These are phyloP conservation scores for Starmera quercuum DNA, from an alignment of 805 yeast genomes.

Conservation along the genomic window DNA sequence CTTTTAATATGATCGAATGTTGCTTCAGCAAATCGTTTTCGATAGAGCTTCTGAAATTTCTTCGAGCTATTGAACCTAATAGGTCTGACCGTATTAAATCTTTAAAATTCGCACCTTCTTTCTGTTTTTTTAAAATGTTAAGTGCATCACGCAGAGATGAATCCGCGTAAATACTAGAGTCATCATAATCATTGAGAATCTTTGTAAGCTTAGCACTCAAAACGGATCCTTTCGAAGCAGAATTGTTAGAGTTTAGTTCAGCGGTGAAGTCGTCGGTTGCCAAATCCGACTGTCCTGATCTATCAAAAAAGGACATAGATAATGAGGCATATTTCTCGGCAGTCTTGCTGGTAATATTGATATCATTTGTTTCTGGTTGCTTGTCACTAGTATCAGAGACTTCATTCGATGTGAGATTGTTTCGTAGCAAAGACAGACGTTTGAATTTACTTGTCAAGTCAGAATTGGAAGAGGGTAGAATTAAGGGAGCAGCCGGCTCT, in stretches of 20 bases:
- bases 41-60: slow-evolving; percentile 49
- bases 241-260: no score
- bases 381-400: not conserved
- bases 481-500: slow-evolving; percentile 33
- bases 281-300: slow-evolving; percentile 6
- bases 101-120: slow-evolving; percentile 11
- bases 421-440: slow-evolving; percentile 26
- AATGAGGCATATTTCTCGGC: slow-evolving; percentile 43
- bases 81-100: slow-evolving; percentile 25
- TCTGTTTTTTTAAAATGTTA: slow-evolving; percentile 25
- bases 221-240: no score
- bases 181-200: slow-evolving; percentile 24
- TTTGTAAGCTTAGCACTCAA: slow-evolving; percentile 27
- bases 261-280: slow-evolving; percentile 1
- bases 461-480: slow-evolving; percentile 28
- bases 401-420: slow-evolving; percentile 6
- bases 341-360: slow-evolving; percentile 6
- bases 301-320: slow-evolving; percentile 32
- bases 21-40: slow-evolving; percentile 53
- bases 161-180: slow-evolving; percentile 14
- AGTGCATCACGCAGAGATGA: slow-evolving; percentile 26
- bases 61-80: slow-evolving; percentile 53
- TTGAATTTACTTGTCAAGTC: slow-evolving; percentile 28
- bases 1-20: slow-evolving; percentile 41
- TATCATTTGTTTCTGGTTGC: slow-evolving; percentile 5